phyloP scores from a whole-genome alignment of 164 flowering plant species.

The Cinnamomum chago region DNA sequence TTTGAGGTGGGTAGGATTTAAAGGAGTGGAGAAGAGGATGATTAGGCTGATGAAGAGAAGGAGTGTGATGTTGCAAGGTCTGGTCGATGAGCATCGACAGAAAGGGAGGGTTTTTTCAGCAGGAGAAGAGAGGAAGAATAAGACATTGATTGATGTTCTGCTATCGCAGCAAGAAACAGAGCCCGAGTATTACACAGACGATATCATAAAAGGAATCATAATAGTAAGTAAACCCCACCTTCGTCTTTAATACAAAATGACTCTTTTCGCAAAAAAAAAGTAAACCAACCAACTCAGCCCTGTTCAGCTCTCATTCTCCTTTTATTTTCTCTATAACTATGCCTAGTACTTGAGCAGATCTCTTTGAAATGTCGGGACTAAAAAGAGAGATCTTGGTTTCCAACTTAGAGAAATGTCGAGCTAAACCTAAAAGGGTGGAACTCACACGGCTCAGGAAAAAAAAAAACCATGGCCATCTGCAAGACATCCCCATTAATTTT shows the following conservation, averaged over 20 bases:
- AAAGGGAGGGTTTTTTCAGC: not conserved
- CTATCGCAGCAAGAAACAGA: not conserved
- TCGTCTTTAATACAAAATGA: too few species aligned
- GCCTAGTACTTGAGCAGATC: too few species aligned
- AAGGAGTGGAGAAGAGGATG: slow-evolving; percentile 17
- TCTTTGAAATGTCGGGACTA: too few species aligned
- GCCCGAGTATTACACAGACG: slow-evolving; percentile 1
- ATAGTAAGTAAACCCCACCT: not conserved
- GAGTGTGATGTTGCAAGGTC: slow-evolving; percentile 8
- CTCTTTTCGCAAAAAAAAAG: too few species aligned
- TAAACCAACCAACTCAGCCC: not conserved
- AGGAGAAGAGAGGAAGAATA: slow-evolving; percentile 2
- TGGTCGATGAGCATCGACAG: slow-evolving; percentile 10
- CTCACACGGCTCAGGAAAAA: too few species aligned
- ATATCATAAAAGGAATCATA: not conserved
- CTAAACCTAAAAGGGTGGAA: too few species aligned
- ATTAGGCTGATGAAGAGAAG: slow-evolving; percentile 6
- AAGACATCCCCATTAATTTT: too few species aligned
- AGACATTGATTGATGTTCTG: slow-evolving; percentile 8
- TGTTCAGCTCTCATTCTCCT: not conserved
- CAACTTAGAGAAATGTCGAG: too few species aligned
- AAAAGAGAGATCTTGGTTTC: too few species aligned
- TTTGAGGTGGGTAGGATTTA: slow-evolving; percentile 15
- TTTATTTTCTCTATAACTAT: too few species aligned
- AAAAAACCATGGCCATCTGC: too few species aligned